Evolutionary conservation across 2,329 filamentous ascomycete genomes (phyloP).

Genomic region (Thielaviopsis punctulata): DNA sequence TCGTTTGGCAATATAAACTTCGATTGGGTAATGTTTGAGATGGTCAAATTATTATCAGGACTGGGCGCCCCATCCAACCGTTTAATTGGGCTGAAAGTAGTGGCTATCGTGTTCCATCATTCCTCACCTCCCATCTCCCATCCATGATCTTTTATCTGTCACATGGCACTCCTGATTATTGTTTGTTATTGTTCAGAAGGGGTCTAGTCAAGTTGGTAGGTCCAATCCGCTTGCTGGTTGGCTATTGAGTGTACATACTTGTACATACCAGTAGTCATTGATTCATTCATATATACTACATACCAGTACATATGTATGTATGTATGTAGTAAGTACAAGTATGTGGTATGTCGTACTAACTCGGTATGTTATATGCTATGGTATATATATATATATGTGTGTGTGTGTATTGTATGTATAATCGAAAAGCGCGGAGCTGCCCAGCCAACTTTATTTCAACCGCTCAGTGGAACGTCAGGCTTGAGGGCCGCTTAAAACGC

Average conservation of each 20-base stretch:
- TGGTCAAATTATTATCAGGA: neutral
- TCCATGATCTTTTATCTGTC: neutral
- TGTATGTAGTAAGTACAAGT: no score
- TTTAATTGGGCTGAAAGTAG: neutral
- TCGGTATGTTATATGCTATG: no score
- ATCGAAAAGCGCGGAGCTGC: neutral
- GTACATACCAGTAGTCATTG: no score
- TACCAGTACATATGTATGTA: no score
- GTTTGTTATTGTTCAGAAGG: neutral
- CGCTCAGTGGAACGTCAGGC: neutral
- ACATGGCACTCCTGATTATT: neutral
- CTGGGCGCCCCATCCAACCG: neutral
- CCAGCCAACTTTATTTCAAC: neutral
- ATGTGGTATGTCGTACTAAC: no score
- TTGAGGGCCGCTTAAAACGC: neutral
- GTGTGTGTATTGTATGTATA: no score
- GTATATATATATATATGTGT: no score
- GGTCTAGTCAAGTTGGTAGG: neutral
- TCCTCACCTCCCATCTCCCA: neutral
- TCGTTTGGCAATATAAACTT: neutral
- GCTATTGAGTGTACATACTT: neutral
- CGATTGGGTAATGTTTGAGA: neutral
- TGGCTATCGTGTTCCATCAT: neutral
- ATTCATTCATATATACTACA: no score
- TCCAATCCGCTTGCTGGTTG: neutral